Percentiles rank a stretch among this genome's conserved stretches.
Conservation (phyloP, 148 eudicot genomes). For the Salicornia ramosissima region DNA sequence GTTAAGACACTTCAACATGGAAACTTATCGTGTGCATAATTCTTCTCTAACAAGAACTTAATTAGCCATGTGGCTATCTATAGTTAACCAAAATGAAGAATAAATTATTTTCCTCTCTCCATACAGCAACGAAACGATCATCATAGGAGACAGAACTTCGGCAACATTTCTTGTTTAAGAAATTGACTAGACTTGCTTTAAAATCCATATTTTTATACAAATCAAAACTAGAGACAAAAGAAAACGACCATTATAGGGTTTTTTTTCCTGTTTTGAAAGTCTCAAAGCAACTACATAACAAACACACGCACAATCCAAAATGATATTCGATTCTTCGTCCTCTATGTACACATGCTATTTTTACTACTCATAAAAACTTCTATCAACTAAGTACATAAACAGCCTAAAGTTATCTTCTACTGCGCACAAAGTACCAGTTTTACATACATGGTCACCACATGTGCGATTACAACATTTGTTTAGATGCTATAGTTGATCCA, state of each 20-base stretch:
- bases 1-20: neutral
- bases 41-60: neutral
- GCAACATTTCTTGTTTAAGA: neutral
- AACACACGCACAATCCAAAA: neutral
- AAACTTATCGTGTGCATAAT: neutral
- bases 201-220: neutral
- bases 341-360: no score
- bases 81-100: neutral
- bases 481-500: no score
- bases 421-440: no score
- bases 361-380: neutral
- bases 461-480: no score
- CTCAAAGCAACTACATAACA: neutral
- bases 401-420: no score
- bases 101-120: neutral
- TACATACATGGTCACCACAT: no score
- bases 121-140: neutral
- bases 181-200: neutral
- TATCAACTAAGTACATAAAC: no score
- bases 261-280: no score
- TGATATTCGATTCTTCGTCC: neutral
- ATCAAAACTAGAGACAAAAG: neutral
- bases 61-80: neutral
- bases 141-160: neutral
- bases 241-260: no score